Base-by-base conservation (phyloP, 768 basidiomycete genomes). In the Lactarius sanguifluus region DNA sequence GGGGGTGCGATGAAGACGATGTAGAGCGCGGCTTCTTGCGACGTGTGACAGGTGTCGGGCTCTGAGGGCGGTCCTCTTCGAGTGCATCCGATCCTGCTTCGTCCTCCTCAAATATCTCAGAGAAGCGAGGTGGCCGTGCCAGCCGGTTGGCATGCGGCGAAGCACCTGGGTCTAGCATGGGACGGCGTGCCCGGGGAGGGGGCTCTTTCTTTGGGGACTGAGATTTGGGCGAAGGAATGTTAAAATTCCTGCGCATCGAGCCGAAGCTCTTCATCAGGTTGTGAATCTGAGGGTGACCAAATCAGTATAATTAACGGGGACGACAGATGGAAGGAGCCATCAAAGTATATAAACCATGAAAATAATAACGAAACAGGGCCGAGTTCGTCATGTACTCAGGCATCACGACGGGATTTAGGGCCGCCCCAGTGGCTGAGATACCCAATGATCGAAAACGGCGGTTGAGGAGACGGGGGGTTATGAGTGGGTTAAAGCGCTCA, bases 31-130 rank as follows among this genome's bases (percentile, higher is more conserved):
- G 77, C 72, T 84, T 85, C 73, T 80, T 83, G 70, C 80, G 79
- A 16, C 79, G 80, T 16, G 75, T 68, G 7, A 72, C 73, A 9
- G 82, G 80, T 59, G 77, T 76, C 18, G 78, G 70, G 61, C 76
- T 76, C 60, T 79, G 77, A 23, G 72, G 61, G 1, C 78, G 76
- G 34, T 82, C 81, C 7, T 81, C 76, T 12, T 45, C 76, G 5
- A 81, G 81, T 10, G 78, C 79, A 1, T 81, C 81, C 25, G 81
- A 81, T 25, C 74, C 73, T 20, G 81, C 79, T 72, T 91, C 89
- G 1, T 89, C 87, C 55, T 90, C 89, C 72, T 90, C 89, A 36
- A 77, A 71, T 61, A 90, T 90, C 18, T 83, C 86, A 0, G 89
- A 88, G 43, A 90, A 74, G 61, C 82, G 87, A 10, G 88, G 90